A percentile compares a stretch with the other conserved stretches of the same genome.
Conservation (phyloP, 179 eudicot genomes). For the Silene vulgaris region DNA sequence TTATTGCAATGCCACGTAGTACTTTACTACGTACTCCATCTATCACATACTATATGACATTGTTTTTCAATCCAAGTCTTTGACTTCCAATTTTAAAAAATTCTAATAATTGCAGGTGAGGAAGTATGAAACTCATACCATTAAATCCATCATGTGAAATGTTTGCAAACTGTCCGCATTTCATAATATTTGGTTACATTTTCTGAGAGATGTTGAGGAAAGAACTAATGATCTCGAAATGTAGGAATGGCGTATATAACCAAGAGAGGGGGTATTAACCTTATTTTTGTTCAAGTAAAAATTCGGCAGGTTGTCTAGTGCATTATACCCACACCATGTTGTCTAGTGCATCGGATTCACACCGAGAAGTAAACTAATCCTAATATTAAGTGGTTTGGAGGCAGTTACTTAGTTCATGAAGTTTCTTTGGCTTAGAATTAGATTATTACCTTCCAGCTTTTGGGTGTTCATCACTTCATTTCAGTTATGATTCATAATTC, state of each 20-base stretch:
- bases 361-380: background rate
- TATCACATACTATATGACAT: no score
- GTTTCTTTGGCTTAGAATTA: background rate
- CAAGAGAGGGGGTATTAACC: conserved; percentile 4
- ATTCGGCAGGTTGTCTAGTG: background rate
- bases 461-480: background rate
- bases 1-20: background rate
- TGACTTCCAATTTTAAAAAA: background rate
- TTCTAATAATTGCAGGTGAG: background rate
- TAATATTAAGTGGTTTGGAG: background rate
- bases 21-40: background rate
- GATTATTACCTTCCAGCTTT: background rate
- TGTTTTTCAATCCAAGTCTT: no score
- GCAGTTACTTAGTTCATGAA: background rate
- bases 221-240: background rate
- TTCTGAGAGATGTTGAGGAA: background rate
- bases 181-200: background rate
- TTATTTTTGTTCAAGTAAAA: background rate
- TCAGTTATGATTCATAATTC: background rate
- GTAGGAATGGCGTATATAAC: background rate
- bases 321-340: background rate
- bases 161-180: background rate
- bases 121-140: background rate
- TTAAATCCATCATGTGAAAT: background rate
- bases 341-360: background rate